Conservation (phyloP, 2,329 filamentous ascomycete species). For the Colletotrichum sp. region DNA sequence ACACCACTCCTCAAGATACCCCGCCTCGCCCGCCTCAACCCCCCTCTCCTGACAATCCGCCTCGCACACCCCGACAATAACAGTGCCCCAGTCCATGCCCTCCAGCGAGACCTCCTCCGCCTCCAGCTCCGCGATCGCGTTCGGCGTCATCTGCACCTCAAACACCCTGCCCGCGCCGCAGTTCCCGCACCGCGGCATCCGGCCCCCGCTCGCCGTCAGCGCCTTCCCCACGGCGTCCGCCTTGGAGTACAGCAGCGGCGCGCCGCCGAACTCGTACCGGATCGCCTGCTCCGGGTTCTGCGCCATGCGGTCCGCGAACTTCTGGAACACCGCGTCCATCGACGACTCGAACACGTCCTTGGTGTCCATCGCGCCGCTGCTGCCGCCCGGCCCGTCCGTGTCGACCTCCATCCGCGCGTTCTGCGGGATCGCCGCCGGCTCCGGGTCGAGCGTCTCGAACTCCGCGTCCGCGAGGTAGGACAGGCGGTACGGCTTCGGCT, state of each 20-base stretch:
- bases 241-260: slow-evolving; percentile 81
- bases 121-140: slow-evolving; percentile 89
- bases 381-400: slow-evolving; percentile 35
- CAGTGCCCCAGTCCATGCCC: slow-evolving; percentile 98
- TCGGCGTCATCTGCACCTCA: slow-evolving; percentile 90
- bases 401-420: slow-evolving; percentile 56
- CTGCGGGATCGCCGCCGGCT: slow-evolving; percentile 54
- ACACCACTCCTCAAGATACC: slow-evolving; percentile 94
- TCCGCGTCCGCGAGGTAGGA: slow-evolving; percentile 88
- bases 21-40: slow-evolving; percentile 65
- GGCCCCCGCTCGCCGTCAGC: slow-evolving; percentile 45
- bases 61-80: slow-evolving; percentile 85
- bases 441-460: slow-evolving; percentile 81
- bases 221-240: slow-evolving; percentile 74
- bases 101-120: slow-evolving; percentile 73
- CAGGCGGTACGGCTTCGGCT: slow-evolving; percentile 74
- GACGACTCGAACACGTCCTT: slow-evolving; percentile 74
- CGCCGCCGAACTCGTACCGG: slow-evolving; percentile 77
- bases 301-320: slow-evolving; percentile 77
- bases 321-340: slow-evolving; percentile 79
- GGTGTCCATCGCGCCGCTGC: slow-evolving; percentile 44
- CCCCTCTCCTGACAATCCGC: slow-evolving; percentile 74
- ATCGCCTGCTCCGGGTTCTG: slow-evolving; percentile 87
- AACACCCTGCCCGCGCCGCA: slow-evolving; percentile 82
- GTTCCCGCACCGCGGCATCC: slow-evolving; percentile 76